Base-by-base conservation (phyloP, 2,329 filamentous ascomycete species). In the Colletotrichum somersetense region DNA sequence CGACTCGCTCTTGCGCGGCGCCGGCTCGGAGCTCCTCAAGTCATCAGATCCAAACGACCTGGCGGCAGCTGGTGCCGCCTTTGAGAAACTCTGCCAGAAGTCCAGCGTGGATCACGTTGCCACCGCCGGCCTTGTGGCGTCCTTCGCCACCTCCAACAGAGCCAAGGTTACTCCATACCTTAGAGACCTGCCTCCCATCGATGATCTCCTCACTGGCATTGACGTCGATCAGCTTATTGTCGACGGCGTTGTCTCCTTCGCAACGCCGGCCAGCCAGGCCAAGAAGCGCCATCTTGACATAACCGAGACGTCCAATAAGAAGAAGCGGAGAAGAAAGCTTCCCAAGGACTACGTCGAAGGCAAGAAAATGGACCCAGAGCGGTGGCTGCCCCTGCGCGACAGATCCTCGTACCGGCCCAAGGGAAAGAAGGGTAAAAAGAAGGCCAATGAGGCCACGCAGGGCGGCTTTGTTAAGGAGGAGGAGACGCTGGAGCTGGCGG, bases 341-440 rank as follows among this genome's bases (percentile, higher is more conserved):
- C 92, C 92, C 42, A 94, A 93, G 82, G 88, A 91, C 77, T 93
- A 90, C 78, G 93, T 94, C 71, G 89, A 93, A 64, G 89, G 88
- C 76, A 97, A 95, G 85, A 91, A 91, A 75, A 89, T 93, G 44
- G 96, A 99, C 81, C 91, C 94, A 0, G 96, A 99, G 83, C 88
- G 96, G 74, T 99, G 96, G 96, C 83, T 99, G 72, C 96, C 96
- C 16, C 86, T 98, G 77, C 91, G 93, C 64, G 96, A 99, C 80
- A 89, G 96, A 69, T 96, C 93, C 76, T 93, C 91, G 52, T 99
- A 97, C 82, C 87, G 93, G 59, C 95, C 95, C 10, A 97, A 96
- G 85, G 95, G 95, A 7, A 95, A 93, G 85, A 97, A 97, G 87
- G 93, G 94, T 67, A 96, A 94, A 87, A 92, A 95, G 87, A 92